Conservation (phyloP, 768 basidiomycete genomes). For the Amanita pseudoporphyria region DNA sequence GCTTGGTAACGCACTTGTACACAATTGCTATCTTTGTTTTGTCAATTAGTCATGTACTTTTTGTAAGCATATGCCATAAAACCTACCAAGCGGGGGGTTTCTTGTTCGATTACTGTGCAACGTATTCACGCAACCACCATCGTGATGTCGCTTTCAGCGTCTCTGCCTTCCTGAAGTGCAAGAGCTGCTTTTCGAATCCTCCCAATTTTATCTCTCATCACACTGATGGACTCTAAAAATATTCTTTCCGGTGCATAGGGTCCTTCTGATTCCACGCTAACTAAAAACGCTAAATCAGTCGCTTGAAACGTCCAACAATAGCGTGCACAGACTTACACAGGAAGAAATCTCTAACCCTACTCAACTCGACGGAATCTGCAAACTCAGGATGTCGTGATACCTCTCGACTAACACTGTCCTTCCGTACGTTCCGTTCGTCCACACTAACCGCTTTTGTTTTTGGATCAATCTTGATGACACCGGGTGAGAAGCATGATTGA, state of each 20-base stretch:
- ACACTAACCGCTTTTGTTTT: conserved; percentile 51
- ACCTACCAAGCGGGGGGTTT: too few species aligned
- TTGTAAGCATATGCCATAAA: neutral
- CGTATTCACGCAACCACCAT: conserved; percentile 27
- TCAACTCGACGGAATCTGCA: conserved; percentile 69
- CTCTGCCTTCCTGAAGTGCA: conserved; percentile 32
- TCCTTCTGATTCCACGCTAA: conserved; percentile 87
- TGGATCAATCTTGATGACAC: conserved; percentile 60
- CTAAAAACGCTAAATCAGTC: conserved; percentile 27
- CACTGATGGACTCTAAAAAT: conserved; percentile 66
- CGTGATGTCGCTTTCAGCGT: conserved; percentile 31
- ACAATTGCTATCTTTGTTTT: neutral
- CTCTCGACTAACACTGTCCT: conserved; percentile 87
- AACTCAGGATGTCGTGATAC: conserved; percentile 91
- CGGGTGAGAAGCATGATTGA: conserved; percentile 77
- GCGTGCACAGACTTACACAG: conserved; percentile 50
- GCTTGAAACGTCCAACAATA: neutral
- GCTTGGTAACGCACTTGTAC: neutral
- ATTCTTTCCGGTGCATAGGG: conserved; percentile 80
- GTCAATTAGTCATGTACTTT: neutral
- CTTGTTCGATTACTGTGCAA: too few species aligned
- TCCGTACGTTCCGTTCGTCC: conserved; percentile 55
- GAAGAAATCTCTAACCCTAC: conserved; percentile 85
- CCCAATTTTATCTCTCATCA: conserved; percentile 75
- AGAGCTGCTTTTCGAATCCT: conserved; percentile 50